Conservation (phyloP, 345 rosid genomes). For the Eutrema yunnanense region DNA sequence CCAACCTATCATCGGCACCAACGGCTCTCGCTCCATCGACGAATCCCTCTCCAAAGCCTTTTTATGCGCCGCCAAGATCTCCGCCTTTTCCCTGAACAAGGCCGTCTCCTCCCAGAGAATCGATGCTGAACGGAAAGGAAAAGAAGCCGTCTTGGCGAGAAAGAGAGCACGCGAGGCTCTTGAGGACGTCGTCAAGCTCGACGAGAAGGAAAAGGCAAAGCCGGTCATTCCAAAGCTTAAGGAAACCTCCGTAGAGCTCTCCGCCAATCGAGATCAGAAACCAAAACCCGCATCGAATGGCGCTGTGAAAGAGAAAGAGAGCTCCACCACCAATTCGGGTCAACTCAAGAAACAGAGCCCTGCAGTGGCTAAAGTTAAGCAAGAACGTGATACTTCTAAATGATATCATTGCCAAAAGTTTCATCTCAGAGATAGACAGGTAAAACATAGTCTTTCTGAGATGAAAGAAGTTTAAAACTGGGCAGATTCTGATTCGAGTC, state of each 20-base stretch:
- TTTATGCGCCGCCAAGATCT: slow-evolving; percentile 59
- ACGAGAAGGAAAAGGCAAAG: slow-evolving; percentile 13
- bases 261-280: slow-evolving; percentile 7
- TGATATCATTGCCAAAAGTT: background rate
- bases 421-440: background rate
- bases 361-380: slow-evolving; percentile 7
- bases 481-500: background rate
- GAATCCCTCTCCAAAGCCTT: slow-evolving; percentile 37
- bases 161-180: slow-evolving; percentile 72
- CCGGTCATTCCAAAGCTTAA: background rate
- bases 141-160: slow-evolving; percentile 55
- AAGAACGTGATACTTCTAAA: slow-evolving; percentile 9
- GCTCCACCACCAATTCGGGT: background rate
- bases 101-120: slow-evolving; percentile 33
- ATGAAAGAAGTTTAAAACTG: background rate
- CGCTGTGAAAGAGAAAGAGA: slow-evolving; percentile 6
- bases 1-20: background rate
- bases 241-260: slow-evolving; percentile 14
- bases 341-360: background rate
- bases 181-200: slow-evolving; percentile 34
- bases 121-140: slow-evolving; percentile 52
- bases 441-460: background rate
- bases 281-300: slow-evolving; percentile 22
- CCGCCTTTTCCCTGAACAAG: slow-evolving; percentile 47
- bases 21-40: slow-evolving; percentile 27